phyloP scores from a whole-genome alignment of 805 yeast species.

The Yamadazyma tumulicola region DNA sequence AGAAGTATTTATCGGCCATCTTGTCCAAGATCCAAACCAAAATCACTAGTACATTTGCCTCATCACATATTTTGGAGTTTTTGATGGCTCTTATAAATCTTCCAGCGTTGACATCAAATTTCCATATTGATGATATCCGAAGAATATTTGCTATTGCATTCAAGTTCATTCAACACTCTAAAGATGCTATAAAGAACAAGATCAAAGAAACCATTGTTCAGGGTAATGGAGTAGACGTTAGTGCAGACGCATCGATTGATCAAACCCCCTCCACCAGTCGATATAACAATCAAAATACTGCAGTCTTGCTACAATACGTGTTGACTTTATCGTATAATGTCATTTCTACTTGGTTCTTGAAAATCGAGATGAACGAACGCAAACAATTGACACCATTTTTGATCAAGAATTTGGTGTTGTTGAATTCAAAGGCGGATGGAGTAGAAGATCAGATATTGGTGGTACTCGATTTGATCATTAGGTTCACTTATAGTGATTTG shows the following conservation, averaged over 20 bases:
- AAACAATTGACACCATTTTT: constrained; percentile 60
- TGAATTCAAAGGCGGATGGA: constrained; percentile 18
- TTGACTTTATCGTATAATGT: constrained; percentile 63
- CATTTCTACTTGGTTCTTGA: constrained; percentile 68
- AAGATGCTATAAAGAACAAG: constrained; percentile 40
- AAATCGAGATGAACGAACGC: constrained; percentile 57
- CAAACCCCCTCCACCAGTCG: constrained; percentile 50
- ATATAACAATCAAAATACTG: constrained; percentile 36
- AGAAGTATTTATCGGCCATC: constrained; percentile 63
- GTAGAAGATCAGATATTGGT: constrained; percentile 57
- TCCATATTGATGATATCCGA: constrained; percentile 72
- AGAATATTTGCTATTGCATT: constrained; percentile 82
- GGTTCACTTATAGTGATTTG: constrained; percentile 64
- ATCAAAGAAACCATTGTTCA: constrained; percentile 8
- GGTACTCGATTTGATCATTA: constrained; percentile 60
- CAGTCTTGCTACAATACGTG: constrained; percentile 57
- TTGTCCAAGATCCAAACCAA: constrained; percentile 72
- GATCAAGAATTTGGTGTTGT: constrained; percentile 42
- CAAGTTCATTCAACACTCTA: constrained; percentile 69
- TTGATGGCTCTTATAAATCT: constrained; percentile 61
- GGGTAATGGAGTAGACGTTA: not conserved
- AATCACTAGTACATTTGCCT: constrained; percentile 64
- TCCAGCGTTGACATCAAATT: constrained; percentile 65
- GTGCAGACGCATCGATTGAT: constrained; percentile 49
- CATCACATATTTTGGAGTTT: constrained; percentile 75